Evolutionary conservation across 805 yeast genomes (phyloP), one percentile per base, ranked within the genome.

Genomic region (Metschnikowia baotianmanensis): DNA sequence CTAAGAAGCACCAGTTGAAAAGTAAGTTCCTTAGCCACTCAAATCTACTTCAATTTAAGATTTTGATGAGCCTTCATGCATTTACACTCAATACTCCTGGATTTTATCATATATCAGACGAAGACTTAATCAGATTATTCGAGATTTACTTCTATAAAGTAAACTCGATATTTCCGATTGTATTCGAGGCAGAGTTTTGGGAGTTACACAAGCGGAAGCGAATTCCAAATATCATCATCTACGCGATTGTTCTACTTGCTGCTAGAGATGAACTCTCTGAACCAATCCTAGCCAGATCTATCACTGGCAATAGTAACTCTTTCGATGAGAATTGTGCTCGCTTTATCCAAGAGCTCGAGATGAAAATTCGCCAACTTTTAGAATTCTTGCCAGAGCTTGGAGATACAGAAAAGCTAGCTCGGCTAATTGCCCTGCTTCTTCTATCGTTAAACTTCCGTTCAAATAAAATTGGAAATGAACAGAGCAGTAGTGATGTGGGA

Each of bases 171-270:
- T 57, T 72, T 34, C 77, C 78, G 2, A 49, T 73, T 20, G 50
- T 73, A 5, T 65, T 67, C 46, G 69, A 65, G 51, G 55, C 53
- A 17, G 63, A 63, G 31, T 69, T 73, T 49, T 53, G 63, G 60
- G 64, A 52, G 42, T 57, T 48, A 42, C 69, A 46, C 57, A 51
- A 56, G 45, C 40, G 57, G 46, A 39, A 66, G 55, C 45, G 61
- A 56, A 51, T 69, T 59, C 53, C 76, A 56, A 67, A 70, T 7
- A 48, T 70, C 15, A 56, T 72, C 22, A 43, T 65, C 15, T 72
- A 71, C 40, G 71, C 76, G 1, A 65, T 73, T 26, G 56, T 72
- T n/a, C 51, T 72, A 16, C 61, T 59, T 10, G 68, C 74, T 0
- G 64, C 73, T 8, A 53, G 73, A 15, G 72, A 72, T 40, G 63